phyloP scores from a whole-genome alignment of 371 early-diverging fungal genomes.

The Mucor ambiguus region DNA sequence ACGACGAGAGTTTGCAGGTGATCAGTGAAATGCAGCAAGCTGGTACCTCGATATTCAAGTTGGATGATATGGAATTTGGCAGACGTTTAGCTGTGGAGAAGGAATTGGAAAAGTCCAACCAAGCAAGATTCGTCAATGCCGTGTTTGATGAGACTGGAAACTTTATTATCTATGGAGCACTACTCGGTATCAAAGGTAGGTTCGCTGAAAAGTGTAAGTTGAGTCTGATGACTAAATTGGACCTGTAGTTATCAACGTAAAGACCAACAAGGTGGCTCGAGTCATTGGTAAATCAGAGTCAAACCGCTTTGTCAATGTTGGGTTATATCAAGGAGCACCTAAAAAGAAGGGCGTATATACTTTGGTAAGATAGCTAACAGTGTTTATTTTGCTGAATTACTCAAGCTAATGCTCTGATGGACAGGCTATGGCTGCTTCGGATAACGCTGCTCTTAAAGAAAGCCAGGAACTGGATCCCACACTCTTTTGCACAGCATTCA shows the following conservation, averaged over 20 bases:
- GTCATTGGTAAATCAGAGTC: slow-evolving; percentile 91
- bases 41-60: slow-evolving; percentile 71
- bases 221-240: background rate
- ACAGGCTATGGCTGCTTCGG: slow-evolving; percentile 88
- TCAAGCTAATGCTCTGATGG: background rate
- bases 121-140: slow-evolving; percentile 73
- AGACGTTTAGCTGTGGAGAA: slow-evolving; percentile 89
- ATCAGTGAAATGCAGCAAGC: slow-evolving; percentile 90
- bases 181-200: slow-evolving; percentile 90
- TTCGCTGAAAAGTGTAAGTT: background rate
- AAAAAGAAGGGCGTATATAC: slow-evolving; percentile 76
- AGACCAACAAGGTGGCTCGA: slow-evolving; percentile 80
- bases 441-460: slow-evolving; percentile 80
- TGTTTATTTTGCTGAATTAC: background rate
- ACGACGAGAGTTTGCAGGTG: slow-evolving; percentile 86
- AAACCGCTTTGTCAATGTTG: slow-evolving; percentile 87
- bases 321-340: slow-evolving; percentile 89
- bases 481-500: slow-evolving; percentile 87
- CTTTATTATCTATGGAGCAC: slow-evolving; percentile 87
- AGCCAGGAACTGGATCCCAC: slow-evolving; percentile 81
- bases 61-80: slow-evolving; percentile 98
- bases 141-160: slow-evolving; percentile 93
- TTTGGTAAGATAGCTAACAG: slow-evolving; percentile 46
- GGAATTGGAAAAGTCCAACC: slow-evolving; percentile 79
- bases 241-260: slow-evolving; percentile 70